phyloP scores from a whole-genome alignment of 345 rosid species.

The Moricandia moricandioides region DNA sequence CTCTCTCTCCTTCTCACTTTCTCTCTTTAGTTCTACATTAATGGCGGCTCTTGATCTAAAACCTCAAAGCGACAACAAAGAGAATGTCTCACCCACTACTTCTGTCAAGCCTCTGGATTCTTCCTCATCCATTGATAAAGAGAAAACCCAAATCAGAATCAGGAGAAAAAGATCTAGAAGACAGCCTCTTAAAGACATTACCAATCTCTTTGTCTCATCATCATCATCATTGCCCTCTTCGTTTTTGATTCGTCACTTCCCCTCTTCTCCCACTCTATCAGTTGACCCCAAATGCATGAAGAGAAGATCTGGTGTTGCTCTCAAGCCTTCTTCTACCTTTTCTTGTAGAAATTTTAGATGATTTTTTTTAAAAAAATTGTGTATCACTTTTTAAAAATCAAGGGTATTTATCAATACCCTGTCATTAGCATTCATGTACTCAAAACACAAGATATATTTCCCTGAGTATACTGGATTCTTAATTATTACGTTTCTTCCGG shows the following conservation, averaged over 20 bases:
- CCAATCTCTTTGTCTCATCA: slow-evolving; percentile 32
- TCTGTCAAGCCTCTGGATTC: slow-evolving; percentile 15
- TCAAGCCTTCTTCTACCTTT: slow-evolving; percentile 22
- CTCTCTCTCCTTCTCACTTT: not conserved
- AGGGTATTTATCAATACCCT: slow-evolving; percentile 25
- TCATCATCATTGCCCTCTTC: slow-evolving; percentile 14
- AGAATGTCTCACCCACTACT: slow-evolving; percentile 26
- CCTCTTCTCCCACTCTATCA: slow-evolving; percentile 16
- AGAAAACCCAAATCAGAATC: slow-evolving; percentile 19
- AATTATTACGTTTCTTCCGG: not conserved
- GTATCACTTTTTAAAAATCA: not conserved
- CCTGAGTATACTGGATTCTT: slow-evolving; percentile 7
- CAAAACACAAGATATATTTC: not conserved
- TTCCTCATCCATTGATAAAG: slow-evolving; percentile 19
- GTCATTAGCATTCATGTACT: slow-evolving; percentile 11
- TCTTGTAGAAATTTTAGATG: slow-evolving; percentile 38
- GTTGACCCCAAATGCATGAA: slow-evolving; percentile 36
- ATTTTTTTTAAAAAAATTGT: not conserved
- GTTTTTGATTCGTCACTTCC: slow-evolving; percentile 4
- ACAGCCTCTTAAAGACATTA: slow-evolving; percentile 36
- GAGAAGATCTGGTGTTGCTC: slow-evolving; percentile 22
- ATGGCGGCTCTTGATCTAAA: slow-evolving; percentile 25
- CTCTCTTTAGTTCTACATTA: slow-evolving; percentile 3
- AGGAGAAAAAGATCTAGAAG: slow-evolving; percentile 28
- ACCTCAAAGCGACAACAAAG: slow-evolving; percentile 22